phyloP scores from a whole-genome alignment of 2,329 filamentous ascomycete species.

The Rutstroemia sp. region DNA sequence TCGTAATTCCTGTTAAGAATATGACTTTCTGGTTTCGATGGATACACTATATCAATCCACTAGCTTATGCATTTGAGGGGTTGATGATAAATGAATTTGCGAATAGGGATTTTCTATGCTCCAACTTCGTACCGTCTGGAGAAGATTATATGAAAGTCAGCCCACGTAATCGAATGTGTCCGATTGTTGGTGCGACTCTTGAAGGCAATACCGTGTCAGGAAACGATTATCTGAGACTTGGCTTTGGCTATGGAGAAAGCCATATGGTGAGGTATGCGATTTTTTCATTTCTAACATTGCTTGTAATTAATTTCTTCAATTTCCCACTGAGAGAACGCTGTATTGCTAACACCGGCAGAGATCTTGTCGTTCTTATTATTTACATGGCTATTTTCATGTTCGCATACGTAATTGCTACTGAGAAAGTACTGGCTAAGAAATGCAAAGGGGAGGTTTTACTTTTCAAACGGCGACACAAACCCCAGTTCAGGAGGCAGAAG shows the following conservation, averaged over 20 bases:
- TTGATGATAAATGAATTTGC: conserved; percentile 79
- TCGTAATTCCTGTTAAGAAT: conserved; percentile 36
- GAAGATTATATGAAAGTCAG: conserved; percentile 12
- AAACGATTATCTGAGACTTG: conserved; percentile 40
- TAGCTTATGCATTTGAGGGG: conserved; percentile 73
- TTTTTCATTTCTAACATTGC: background rate
- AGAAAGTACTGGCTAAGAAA: conserved; percentile 55
- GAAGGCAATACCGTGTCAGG: conserved; percentile 45
- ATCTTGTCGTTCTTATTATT: conserved; percentile 61
- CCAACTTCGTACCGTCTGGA: conserved; percentile 16
- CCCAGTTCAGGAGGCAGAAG: conserved; percentile 1
- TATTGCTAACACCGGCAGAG: conserved; percentile 27
- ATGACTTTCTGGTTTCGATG: conserved; percentile 79
- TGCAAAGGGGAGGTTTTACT: conserved; percentile 72
- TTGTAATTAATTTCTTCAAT: background rate
- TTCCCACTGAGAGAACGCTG: background rate
- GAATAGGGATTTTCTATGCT: conserved; percentile 19
- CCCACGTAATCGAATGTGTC: conserved; percentile 39
- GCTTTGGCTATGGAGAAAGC: conserved; percentile 48
- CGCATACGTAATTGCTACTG: conserved; percentile 56
- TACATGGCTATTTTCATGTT: conserved; percentile 56
- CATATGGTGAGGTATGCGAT: conserved; percentile 51
- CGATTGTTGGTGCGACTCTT: conserved; percentile 47
- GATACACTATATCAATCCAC: conserved; percentile 57
- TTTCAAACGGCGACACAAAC: conserved; percentile 61